Evolutionary conservation across 2,329 filamentous ascomycete genomes (phyloP), one percentile per base, ranked within the genome.

Genomic region (Aureobasidium mangrovei): DNA sequence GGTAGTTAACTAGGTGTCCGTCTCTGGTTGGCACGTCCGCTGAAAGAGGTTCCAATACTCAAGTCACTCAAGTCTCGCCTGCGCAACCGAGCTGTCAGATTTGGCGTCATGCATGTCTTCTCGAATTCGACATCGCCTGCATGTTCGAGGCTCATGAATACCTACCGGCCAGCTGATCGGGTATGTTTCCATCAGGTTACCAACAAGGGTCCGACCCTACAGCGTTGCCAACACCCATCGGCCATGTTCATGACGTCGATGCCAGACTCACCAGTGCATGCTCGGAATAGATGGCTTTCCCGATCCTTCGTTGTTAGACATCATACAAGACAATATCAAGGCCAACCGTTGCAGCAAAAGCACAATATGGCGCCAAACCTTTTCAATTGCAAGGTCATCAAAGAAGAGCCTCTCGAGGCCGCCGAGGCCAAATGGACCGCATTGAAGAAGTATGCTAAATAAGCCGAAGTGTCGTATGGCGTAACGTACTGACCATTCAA

Each of bases 401-500:
- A 54, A 40, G 46, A 58, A 29, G 57, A 59, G 53, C 57, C 57
- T 10, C 43, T 60, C 32, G 53, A 36, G 46, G 43, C 67, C 54
- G 65, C 66, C 56, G 68, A 72, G 18, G 70, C 70, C 4, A 67
- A 66, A 59, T 73, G 70, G 70, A 66, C 66, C 5, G 69, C 64
- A 3, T 60, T 73, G 18, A 63, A 67, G 43, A 70, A 69, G 70
- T 72, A 64, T 38, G 63, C 28, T 6, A 8, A 29, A 3, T 18
- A 10, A 35, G 28, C n/a, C 26, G 18, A 7, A n/a, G 7, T 7
- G n/a, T 24, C 39, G 5, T 10, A 26, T 44, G 31, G 5, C 18
- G 24, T 44, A 9, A 31, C 4, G 4, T 10, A 29, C 24, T 35
- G 6, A 41, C 40, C 36, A n/a, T 35, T 7, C 4, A 38, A 71